Conservation (phyloP, 495 filamentous ascomycete species). For the Penicillium lividum region DNA sequence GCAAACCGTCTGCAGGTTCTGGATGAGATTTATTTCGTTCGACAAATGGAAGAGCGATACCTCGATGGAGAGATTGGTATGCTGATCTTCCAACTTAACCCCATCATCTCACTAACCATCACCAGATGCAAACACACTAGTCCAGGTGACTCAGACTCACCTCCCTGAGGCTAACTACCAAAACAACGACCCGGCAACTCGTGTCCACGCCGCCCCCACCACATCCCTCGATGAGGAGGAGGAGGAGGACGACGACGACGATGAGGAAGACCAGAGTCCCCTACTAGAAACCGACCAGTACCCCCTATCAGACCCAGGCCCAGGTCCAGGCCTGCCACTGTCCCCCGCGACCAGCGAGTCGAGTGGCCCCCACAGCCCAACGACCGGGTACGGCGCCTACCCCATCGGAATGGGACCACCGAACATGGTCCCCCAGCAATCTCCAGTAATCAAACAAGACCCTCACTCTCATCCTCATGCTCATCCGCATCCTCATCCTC, state of each 20-base stretch:
- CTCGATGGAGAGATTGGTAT: constrained; percentile 61
- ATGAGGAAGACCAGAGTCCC: neutral
- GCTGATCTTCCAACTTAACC: constrained; percentile 13
- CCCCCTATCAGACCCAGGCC: neutral
- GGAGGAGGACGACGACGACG: constrained; percentile 6
- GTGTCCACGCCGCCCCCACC: constrained; percentile 12
- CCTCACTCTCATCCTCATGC: neutral
- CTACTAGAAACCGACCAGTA: constrained; percentile 4
- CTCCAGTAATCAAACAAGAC: constrained; percentile 9
- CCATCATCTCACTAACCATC: constrained; percentile 3
- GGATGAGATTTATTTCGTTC: constrained; percentile 69
- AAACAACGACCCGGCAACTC: constrained; percentile 14
- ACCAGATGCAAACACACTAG: constrained; percentile 24
- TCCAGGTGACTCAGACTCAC: constrained; percentile 26
- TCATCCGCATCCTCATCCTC: neutral
- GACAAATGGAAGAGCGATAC: constrained; percentile 62
- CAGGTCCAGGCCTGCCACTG: constrained; percentile 12
- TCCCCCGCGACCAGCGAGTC: constrained; percentile 28
- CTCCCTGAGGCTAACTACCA: constrained; percentile 24
- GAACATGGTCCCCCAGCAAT: constrained; percentile 15
- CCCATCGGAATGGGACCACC: constrained; percentile 11
- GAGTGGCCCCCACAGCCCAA: constrained; percentile 18
- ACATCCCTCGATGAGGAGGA: neutral
- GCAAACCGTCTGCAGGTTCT: constrained; percentile 42
- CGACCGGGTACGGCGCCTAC: constrained; percentile 16